Conservation (phyloP, 2,329 filamentous ascomycete genomes). For the Podosphaera aphanis region DNA sequence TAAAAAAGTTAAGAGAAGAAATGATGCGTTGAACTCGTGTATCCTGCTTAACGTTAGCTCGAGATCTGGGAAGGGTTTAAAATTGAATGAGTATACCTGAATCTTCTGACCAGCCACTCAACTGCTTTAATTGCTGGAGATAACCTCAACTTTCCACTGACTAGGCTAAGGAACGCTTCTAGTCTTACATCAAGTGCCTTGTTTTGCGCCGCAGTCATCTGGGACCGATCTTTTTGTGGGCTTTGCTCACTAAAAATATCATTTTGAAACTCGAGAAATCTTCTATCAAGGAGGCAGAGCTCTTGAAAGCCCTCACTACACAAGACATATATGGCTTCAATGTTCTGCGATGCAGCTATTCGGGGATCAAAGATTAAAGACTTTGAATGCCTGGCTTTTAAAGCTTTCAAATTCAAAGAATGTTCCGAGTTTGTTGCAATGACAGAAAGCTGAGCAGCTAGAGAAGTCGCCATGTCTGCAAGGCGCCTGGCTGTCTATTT, state of each 20-base stretch:
- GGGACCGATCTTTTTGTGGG: slow-evolving; percentile 63
- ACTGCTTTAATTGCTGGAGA: slow-evolving; percentile 75
- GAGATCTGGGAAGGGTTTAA: no score
- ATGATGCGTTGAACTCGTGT: slow-evolving; percentile 70
- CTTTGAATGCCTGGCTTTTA: slow-evolving; percentile 77
- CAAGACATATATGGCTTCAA: slow-evolving; percentile 67
- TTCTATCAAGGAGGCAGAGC: slow-evolving; percentile 61
- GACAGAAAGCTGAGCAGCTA: slow-evolving; percentile 81
- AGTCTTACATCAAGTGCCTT: slow-evolving; percentile 54
- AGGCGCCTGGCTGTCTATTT: no score
- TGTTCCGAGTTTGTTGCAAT: slow-evolving; percentile 78
- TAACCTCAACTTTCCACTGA: slow-evolving; percentile 52
- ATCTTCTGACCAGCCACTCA: slow-evolving; percentile 85
- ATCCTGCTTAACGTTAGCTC: slow-evolving; percentile 28
- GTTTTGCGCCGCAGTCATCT: slow-evolving; percentile 67
- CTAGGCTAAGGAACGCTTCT: slow-evolving; percentile 61
- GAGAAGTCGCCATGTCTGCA: slow-evolving; percentile 51
- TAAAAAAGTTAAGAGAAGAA: slow-evolving; percentile 63
- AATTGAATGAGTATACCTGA: slow-evolving; percentile 44
- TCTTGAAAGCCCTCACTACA: slow-evolving; percentile 82
- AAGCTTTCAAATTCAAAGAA: slow-evolving; percentile 76
- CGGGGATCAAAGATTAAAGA: slow-evolving; percentile 81
- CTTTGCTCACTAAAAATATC: slow-evolving; percentile 89
- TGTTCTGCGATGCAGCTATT: slow-evolving; percentile 69
- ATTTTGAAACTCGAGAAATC: slow-evolving; percentile 50